A percentile compares a stretch with the other conserved stretches of the same genome.
Evolutionary conservation across 164 flowering plant species (phyloP).

Genomic region (Macadamia integrifolia): DNA sequence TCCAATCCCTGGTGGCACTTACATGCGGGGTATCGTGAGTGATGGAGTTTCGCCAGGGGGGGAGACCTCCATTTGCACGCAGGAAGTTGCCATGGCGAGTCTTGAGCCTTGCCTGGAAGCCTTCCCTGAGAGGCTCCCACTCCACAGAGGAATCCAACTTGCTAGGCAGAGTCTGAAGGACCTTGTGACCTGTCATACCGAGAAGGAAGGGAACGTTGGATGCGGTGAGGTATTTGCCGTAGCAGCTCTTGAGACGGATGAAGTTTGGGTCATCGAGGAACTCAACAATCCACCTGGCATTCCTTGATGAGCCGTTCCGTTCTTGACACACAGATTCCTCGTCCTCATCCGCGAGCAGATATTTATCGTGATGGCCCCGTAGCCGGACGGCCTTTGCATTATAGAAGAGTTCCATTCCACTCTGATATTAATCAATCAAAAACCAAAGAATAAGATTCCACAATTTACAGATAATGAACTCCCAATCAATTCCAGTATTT

Average conservation of each 20-base stretch:
- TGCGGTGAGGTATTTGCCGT: neutral
- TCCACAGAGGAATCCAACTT: neutral
- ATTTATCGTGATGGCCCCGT: neutral
- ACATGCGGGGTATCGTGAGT: neutral
- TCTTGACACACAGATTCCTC: neutral
- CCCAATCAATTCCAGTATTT: no score
- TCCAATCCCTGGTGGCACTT: neutral
- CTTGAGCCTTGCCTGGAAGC: neutral
- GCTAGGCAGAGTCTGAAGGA: neutral
- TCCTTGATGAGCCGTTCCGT: neutral
- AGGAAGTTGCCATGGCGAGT: neutral
- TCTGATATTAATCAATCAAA: no score
- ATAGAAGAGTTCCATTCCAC: neutral
- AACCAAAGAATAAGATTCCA: no score
- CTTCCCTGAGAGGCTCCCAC: neutral
- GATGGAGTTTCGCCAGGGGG: neutral
- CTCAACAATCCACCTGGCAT: neutral
- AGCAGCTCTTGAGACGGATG: slow-evolving; percentile 1
- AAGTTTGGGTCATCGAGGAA: neutral
- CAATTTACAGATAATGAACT: no score
- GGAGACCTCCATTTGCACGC: neutral
- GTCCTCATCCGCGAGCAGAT: neutral
- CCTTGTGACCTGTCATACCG: neutral
- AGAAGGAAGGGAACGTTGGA: neutral
- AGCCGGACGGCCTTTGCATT: neutral